phyloP scores from a whole-genome alignment of 2,329 filamentous ascomycete genomes.

The Xylaria sp. region DNA sequence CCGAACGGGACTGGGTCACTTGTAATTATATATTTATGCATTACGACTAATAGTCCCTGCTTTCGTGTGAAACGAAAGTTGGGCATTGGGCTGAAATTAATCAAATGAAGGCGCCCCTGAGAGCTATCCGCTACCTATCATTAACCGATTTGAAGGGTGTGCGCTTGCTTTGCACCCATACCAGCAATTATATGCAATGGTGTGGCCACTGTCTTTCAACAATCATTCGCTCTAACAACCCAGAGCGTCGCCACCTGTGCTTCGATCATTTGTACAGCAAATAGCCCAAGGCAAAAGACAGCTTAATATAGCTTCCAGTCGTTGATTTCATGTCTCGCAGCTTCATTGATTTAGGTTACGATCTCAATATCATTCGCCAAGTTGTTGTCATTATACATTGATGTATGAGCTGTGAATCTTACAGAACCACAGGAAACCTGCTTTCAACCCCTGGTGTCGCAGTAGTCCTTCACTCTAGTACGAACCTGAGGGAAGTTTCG shows the following conservation, averaged over 20 bases:
- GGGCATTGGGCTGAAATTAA: constrained; percentile 34
- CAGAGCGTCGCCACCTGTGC: constrained; percentile 18
- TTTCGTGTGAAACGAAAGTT: constrained; percentile 24
- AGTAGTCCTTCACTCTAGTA: not conserved
- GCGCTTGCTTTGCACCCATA: constrained; percentile 12
- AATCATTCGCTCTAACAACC: constrained; percentile 8
- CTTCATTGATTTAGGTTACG: constrained; percentile 1
- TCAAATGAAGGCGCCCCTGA: constrained; percentile 15
- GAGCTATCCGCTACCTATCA: constrained; percentile 23
- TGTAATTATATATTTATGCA: constrained; percentile 29
- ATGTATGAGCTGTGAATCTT: not conserved
- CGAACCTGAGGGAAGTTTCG: not conserved
- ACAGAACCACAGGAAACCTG: not conserved
- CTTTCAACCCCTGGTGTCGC: not conserved
- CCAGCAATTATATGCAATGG: not conserved
- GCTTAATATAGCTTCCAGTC: constrained; percentile 10
- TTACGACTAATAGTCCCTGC: constrained; percentile 8
- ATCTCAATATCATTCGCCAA: not conserved
- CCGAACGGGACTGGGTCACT: constrained; percentile 29
- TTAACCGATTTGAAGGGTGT: constrained; percentile 24
- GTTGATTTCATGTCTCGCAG: not conserved
- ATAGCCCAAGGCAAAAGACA: not conserved
- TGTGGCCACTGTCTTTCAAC: not conserved
- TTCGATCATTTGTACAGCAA: constrained; percentile 24
- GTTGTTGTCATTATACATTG: not conserved